Evolutionary conservation across 352 stramenopile species (phyloP), one percentile per base, ranked within the genome.

Genomic region (Pythium grandisporangium): DNA sequence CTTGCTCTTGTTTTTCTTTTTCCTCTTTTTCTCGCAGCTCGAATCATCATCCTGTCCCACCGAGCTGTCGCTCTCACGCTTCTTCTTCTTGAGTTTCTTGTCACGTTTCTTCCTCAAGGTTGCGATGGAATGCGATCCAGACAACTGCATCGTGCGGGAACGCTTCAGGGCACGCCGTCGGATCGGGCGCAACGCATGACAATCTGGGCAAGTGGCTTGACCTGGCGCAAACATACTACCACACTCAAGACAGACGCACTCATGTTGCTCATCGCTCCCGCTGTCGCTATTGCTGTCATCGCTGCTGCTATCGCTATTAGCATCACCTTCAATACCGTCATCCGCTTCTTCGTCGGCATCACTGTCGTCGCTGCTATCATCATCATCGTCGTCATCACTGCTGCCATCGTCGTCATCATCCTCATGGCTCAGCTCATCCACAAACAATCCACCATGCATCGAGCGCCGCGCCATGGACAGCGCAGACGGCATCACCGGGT

Each of bases 401-500:
- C 53, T 53, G 2, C 51, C 35, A 5, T 50, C 58, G 10, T 56
- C 51, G 17, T 46, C 34, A 5, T 41, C 47, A 14, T 65, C 61
- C 8, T 62, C 40, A 30, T 26, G 45, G 11, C 53, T 41, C 21
- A 45, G 47, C 11, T 44, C 42, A 10, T 47, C 45, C 3, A 57
- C 34, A 23, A 66, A 37, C 22, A 66, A 38, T 1, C 48, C 50
- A 5, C 56, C 45, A 1, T 47, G 34, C 4, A 58, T 29, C 21
- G 57, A 53, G 2, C 61, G 33, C 8, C 61, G 52, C 16, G 48
- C 53, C 19, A 88, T 73, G 36, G 60, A 63, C 17, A 85, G 44
- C 48, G 45, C 51, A 6, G 50, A 35, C 22, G 45, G 42, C 46
- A 63, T 21, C 11, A 36, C 27, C n/a, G 63, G 63, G n/a, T 79